phyloP scores from a whole-genome alignment of 2,329 filamentous ascomycete species.

The Magnaporthiopsis incrustans region DNA sequence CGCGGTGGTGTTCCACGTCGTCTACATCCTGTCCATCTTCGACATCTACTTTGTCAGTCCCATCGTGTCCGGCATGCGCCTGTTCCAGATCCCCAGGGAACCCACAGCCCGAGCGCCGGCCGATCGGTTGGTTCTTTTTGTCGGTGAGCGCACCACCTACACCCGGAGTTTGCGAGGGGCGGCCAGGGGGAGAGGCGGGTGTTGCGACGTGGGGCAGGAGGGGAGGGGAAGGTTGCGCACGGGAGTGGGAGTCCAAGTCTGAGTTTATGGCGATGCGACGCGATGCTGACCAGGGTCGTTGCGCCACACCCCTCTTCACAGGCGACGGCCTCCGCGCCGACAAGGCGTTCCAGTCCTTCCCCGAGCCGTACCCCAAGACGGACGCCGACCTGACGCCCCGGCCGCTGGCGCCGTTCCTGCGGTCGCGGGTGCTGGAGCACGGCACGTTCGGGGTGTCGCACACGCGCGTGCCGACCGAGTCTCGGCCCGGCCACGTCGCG shows the following conservation, averaged over 20 bases:
- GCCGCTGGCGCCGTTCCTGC: conserved; percentile 82
- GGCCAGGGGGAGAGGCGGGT: neutral
- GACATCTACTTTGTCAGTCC: conserved; percentile 98
- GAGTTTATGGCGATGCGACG: neutral
- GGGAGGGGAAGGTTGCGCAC: neutral
- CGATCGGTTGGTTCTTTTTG: conserved; percentile 84
- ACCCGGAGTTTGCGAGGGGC: neutral
- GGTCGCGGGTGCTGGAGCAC: conserved; percentile 77
- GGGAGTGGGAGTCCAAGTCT: too few species aligned
- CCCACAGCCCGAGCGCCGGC: conserved; percentile 62
- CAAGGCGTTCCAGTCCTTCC: conserved; percentile 92
- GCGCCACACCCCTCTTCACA: conserved; percentile 19
- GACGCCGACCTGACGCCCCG: conserved; percentile 62
- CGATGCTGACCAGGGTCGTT: conserved; percentile 6
- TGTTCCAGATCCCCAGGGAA: conserved; percentile 62
- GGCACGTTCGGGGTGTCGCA: conserved; percentile 97
- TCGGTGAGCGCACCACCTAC: conserved; percentile 49
- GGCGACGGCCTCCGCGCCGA: conserved; percentile 92
- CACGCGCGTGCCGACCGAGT: conserved; percentile 94
- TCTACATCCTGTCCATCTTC: conserved; percentile 94
- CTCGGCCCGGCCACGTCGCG: conserved; percentile 90
- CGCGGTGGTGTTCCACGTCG: conserved; percentile 84
- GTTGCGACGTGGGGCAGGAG: neutral
- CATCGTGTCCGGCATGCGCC: conserved; percentile 89
- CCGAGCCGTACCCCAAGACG: conserved; percentile 68